Percentiles rank a stretch among this genome's conserved stretches.
Evolutionary conservation across 2,329 filamentous ascomycete genomes (phyloP).

Genomic region (Colletotrichum filicis): DNA sequence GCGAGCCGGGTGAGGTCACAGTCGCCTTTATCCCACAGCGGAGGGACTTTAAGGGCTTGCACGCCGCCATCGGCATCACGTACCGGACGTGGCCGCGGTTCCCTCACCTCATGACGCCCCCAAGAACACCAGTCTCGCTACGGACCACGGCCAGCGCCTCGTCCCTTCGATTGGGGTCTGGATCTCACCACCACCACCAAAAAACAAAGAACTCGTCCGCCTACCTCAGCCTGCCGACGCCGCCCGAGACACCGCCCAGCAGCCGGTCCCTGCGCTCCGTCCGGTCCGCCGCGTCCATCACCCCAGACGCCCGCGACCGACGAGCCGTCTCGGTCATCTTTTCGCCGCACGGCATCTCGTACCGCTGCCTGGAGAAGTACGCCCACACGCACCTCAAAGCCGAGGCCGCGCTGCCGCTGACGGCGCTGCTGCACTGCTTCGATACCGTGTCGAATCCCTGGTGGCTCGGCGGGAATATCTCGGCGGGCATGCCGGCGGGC

Average conservation of each 20-base stretch:
- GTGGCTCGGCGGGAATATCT: constrained; percentile 70
- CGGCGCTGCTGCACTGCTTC: constrained; percentile 73
- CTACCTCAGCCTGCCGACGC: constrained; percentile 45
- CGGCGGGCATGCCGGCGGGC: constrained; percentile 66
- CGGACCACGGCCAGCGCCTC: constrained; percentile 18
- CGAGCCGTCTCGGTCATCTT: constrained; percentile 70
- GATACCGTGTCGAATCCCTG: constrained; percentile 68
- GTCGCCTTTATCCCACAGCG: constrained; percentile 74
- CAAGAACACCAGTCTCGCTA: constrained; percentile 40
- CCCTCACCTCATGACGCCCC: constrained; percentile 23
- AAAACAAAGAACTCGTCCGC: constrained; percentile 29
- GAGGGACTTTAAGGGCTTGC: constrained; percentile 68
- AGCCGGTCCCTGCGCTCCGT: constrained; percentile 45
- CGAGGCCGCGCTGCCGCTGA: constrained; percentile 69
- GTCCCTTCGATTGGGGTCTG: constrained; percentile 24
- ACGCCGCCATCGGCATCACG: constrained; percentile 77
- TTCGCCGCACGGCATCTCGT: constrained; percentile 71
- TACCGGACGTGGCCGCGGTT: constrained; percentile 58
- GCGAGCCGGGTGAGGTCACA: constrained; percentile 74
- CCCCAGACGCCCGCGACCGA: constrained; percentile 47
- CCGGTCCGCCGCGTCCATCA: constrained; percentile 48
- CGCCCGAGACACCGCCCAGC: constrained; percentile 47
- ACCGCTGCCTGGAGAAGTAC: constrained; percentile 64
- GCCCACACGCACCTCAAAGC: constrained; percentile 65
- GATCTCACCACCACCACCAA: neutral